A percentile compares a stretch with the other conserved stretches of the same genome.
phyloP scores from a whole-genome alignment of 164 flowering plant genomes.

The Macadamia integrifolia region DNA sequence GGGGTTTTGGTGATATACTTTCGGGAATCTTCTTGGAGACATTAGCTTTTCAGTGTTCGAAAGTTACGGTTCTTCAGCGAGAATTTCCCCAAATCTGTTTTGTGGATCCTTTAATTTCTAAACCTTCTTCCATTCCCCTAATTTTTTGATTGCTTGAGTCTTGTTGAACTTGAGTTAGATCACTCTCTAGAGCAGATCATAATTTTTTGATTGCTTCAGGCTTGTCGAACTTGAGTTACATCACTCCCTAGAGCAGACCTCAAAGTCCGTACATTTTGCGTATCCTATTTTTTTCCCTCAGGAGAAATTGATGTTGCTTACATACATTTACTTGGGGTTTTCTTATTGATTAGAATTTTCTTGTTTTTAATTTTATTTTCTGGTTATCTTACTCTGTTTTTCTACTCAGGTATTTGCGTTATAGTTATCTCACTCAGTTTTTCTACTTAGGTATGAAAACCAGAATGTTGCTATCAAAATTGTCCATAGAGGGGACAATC shows the following conservation, averaged over 20 bases:
- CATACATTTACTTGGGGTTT: too few species aligned
- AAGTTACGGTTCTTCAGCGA: neutral
- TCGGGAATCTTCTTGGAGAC: neutral
- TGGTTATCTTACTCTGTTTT: too few species aligned
- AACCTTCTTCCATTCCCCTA: too few species aligned
- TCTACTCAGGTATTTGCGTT: neutral
- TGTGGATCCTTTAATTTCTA: neutral
- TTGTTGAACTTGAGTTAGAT: too few species aligned
- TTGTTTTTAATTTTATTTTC: neutral
- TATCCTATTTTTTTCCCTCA: neutral
- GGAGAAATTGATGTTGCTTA: too few species aligned
- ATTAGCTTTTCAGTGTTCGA: neutral
- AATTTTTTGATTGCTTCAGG: too few species aligned
- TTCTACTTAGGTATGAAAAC: conserved; percentile 56
- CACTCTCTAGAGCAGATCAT: too few species aligned
- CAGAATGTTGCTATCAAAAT: conserved; percentile 90
- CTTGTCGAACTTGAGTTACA: too few species aligned
- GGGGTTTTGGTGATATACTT: neutral
- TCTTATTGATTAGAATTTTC: neutral
- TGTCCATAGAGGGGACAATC: conserved; percentile 74
- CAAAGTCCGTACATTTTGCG: neutral
- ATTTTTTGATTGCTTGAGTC: too few species aligned
- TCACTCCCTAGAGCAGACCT: too few species aligned
- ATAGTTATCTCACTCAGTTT: neutral
- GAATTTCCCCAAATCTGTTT: neutral